Conservation (phyloP, 2,329 filamentous ascomycete species). For the Botrytis fragariae region DNA sequence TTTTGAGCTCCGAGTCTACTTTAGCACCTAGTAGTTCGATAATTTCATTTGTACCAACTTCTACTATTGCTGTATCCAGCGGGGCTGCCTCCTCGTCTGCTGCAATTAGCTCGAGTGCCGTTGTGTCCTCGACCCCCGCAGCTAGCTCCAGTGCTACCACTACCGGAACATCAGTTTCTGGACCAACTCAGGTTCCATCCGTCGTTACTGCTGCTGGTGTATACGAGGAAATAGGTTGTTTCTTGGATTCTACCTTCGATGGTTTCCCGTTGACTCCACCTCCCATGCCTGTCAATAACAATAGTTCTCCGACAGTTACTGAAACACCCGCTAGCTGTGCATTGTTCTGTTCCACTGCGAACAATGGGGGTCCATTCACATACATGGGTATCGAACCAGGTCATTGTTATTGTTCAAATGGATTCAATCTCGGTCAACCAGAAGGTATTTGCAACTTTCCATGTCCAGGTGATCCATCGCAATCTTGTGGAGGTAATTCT, state of each 20-base stretch:
- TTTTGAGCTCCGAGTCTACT: background rate
- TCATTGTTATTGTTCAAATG: conserved; percentile 15
- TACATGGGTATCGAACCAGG: conserved; percentile 10
- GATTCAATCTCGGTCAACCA: background rate
- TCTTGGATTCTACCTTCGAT: background rate
- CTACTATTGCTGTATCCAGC: background rate
- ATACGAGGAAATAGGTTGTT: conserved; percentile 6
- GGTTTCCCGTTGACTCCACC: conserved; percentile 13
- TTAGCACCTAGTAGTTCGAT: background rate
- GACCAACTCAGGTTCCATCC: conserved; percentile 1
- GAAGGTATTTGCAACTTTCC: conserved; percentile 1
- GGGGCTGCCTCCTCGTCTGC: background rate
- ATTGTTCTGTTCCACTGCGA: conserved; percentile 1
- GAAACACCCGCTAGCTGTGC: background rate
- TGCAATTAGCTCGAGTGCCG: conserved; percentile 1
- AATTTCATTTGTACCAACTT: background rate
- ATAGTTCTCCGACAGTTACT: background rate
- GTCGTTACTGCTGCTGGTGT: background rate
- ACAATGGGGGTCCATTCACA: background rate
- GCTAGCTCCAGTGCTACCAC: conserved; percentile 10
- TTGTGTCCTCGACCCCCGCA: background rate
- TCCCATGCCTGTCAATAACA: background rate
- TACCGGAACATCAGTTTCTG: background rate
- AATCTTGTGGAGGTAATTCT: conserved; percentile 11
- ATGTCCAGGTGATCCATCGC: conserved; percentile 4